These are phyloP conservation scores for maize (Zea mays) DNA, from an alignment of 176 grass and related monocot genomes.

Conservation along the genomic window DNA sequence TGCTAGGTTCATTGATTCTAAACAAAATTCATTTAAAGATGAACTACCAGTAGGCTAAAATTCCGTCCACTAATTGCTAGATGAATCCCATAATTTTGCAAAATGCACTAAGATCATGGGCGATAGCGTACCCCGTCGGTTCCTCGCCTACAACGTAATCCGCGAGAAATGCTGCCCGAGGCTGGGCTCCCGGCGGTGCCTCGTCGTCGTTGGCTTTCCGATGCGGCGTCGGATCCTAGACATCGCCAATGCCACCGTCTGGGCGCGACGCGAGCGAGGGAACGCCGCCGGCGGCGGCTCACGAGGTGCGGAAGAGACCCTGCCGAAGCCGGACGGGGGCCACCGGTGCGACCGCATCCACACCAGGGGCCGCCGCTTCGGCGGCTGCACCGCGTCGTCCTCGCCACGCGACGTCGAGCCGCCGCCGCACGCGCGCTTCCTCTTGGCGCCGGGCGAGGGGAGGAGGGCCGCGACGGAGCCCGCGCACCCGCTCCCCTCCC, in stretches of 20 bases:
- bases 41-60: neutral
- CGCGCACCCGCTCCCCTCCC: neutral
- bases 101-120: neutral
- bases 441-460: neutral
- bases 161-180: neutral
- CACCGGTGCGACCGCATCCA: neutral
- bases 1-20: neutral
- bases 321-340: neutral
- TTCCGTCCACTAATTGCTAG: neutral
- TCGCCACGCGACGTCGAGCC: neutral
- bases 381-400: neutral
- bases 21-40: neutral
- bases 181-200: neutral
- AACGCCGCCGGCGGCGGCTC: neutral
- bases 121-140: too few relatives aligned
- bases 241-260: constrained; percentile 28
- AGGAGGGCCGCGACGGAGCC: neutral
- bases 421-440: constrained; percentile 13
- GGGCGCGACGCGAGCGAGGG: neutral
- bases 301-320: neutral
- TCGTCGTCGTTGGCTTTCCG: neutral
- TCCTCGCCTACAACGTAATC: neutral
- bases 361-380: neutral
- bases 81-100: neutral
- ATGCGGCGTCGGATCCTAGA: constrained; percentile 14